Base-by-base conservation (phyloP, 116 monocot genomes). In the Posidonia oceanica region DNA sequence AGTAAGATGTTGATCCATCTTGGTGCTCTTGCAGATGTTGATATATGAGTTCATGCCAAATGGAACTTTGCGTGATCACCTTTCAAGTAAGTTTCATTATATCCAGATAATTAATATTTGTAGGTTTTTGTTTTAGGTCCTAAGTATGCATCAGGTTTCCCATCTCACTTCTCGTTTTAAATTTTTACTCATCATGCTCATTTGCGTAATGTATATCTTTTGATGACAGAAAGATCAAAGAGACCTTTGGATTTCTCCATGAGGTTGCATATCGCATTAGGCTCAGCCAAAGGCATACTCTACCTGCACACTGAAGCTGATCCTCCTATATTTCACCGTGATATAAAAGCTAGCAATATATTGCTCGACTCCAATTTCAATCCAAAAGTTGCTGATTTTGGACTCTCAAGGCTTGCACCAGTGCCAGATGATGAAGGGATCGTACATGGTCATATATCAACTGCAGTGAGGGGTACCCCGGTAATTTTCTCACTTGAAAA, bases 241-340 rank as follows among this genome's bases (percentile, higher is more conserved):
- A 11, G 42, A 56, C 53, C 40, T 23, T 41, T 78, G 54, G 36
- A 14, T 41, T 73, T 78, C 56, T 54, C 61, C 14, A 68, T 36
- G 68, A 78, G 78, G 68, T 62, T 78, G 56, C 68, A 36, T 12
- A 69, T 78, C 69, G 78, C 78, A 41, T 54, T 78, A 53, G 78
- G 69, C n/a, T 54, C 73, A 36, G 78, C 78, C 20, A 78, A 54
- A 29, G 78, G 78, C 5, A 68, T 78, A 29, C 73, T 63, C 62
- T 78, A 78, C 39, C 63, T 78, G 12, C 78, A 78, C 63, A 74
- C 60, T 36, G 78, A 78, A 73, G 78, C 61, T 53, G 63, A 72
- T 68, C 78, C 78, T 63, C 78, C 78, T 55, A 63, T 78, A 18
- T 73, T 78, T 53, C 78, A 78, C 57, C 78, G 78, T 21, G 78